Percentiles rank a stretch among this genome's conserved stretches.
Evolutionary conservation across 1,284 basidiomycete genomes (phyloP).

Genomic region (Microbotryum violaceum): DNA sequence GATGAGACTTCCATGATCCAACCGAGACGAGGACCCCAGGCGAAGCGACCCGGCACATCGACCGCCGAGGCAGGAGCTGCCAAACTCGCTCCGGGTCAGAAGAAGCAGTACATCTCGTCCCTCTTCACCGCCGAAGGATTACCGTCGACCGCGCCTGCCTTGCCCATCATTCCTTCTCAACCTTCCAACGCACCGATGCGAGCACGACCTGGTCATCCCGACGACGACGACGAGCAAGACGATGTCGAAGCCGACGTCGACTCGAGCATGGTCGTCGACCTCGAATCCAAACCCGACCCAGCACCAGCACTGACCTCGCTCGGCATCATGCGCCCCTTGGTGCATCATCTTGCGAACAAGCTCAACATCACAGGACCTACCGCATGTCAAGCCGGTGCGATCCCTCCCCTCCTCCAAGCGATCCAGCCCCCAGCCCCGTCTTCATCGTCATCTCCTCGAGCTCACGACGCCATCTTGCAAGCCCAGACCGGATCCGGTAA

Average conservation of each 20-base stretch:
- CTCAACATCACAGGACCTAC: constrained; percentile 82
- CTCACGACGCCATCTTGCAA: constrained; percentile 87
- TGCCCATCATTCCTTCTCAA: constrained; percentile 42
- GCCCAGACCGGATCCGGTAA: constrained; percentile 98
- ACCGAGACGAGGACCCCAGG: neutral
- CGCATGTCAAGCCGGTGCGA: constrained; percentile 74
- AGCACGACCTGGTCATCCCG: constrained; percentile 43
- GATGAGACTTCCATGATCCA: neutral
- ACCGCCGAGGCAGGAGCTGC: neutral
- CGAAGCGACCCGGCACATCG: neutral
- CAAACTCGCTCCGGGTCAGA: constrained; percentile 20
- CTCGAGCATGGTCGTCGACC: constrained; percentile 64
- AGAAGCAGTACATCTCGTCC: constrained; percentile 75
- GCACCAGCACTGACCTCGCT: constrained; percentile 40
- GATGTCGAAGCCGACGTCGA: constrained; percentile 36
- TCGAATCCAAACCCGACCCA: constrained; percentile 46
- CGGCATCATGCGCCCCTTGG: constrained; percentile 72
- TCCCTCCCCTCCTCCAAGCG: constrained; percentile 59
- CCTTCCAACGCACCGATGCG: constrained; percentile 42
- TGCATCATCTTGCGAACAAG: constrained; percentile 66
- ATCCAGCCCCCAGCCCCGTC: constrained; percentile 38
- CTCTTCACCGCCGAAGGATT: constrained; percentile 63
- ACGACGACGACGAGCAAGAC: constrained; percentile 10
- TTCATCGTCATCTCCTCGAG: constrained; percentile 27
- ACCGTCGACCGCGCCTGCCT: constrained; percentile 10